These are phyloP conservation scores for Phytopythium mirpurense DNA, from an alignment of 352 stramenopile genomes.

Conservation along the genomic window DNA sequence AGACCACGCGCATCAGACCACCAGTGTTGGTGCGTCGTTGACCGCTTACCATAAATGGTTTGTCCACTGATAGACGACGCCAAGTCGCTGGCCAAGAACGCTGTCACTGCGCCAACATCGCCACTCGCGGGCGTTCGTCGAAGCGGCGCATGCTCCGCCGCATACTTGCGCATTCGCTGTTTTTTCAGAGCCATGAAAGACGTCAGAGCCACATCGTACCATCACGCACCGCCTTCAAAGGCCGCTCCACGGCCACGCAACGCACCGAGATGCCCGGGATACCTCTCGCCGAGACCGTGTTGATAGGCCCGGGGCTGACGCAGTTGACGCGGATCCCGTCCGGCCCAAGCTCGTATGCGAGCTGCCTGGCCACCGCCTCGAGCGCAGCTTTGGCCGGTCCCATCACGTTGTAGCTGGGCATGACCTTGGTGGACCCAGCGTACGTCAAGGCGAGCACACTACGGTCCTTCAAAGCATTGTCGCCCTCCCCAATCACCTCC, in stretches of 20 bases:
- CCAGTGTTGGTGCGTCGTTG: too few relatives aligned
- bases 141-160: slow-evolving; percentile 17
- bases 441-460: slow-evolving; percentile 88
- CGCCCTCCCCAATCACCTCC: slow-evolving; percentile 3
- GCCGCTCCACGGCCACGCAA: too few relatives aligned
- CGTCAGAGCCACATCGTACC: not conserved
- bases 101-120: slow-evolving; percentile 77
- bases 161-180: slow-evolving; percentile 3
- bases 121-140: slow-evolving; percentile 5
- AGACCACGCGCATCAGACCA: slow-evolving; percentile 2
- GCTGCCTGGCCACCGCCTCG: slow-evolving; percentile 73
- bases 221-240: not conserved
- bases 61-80: slow-evolving; percentile 83
- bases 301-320: slow-evolving; percentile 87
- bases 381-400: slow-evolving; percentile 88
- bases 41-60: slow-evolving; percentile 75
- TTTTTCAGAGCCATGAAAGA: not conserved
- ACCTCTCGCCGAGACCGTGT: slow-evolving; percentile 87
- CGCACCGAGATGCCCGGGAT: slow-evolving; percentile 84
- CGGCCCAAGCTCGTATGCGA: slow-evolving; percentile 77
- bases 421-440: slow-evolving; percentile 70
- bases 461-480: slow-evolving; percentile 20
- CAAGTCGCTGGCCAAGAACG: slow-evolving; percentile 76
- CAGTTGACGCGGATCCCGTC: slow-evolving; percentile 88
- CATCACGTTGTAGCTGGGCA: slow-evolving; percentile 92